Base-by-base conservation (phyloP, 345 rosid genomes). In the Eutrema japonicum region DNA sequence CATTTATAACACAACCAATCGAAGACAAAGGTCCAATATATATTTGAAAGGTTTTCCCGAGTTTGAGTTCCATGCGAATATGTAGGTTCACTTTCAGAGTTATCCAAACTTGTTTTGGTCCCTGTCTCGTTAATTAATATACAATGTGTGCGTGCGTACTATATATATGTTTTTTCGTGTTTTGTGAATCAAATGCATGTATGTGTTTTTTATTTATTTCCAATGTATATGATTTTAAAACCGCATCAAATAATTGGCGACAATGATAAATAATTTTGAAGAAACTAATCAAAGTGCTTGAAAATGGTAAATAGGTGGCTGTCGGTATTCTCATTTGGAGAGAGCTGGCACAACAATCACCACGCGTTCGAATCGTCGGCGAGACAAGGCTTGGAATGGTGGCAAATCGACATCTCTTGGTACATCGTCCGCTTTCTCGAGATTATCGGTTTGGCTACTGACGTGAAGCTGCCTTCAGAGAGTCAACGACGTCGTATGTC, bases 271-370 rank as follows among this genome's bases (percentile, higher is more conserved):
- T 26, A 37, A 11, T 2, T 51, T 50, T 0, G 29, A 40, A 71
- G 36, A 72, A 43, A 46, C n/a, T 46, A 65, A 54, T 7, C 3
- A n/a, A 64, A 73, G 50, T 47, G 33, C 47, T 29, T 57, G 10
- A 68, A 75, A 50, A 49, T 59, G 53, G 30, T 51, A 37, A 45
- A n/a, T 40, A 77, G 76, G 80, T 77, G 80, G 80, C 63, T 77
- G 26, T 70, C 76, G n/a, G 72, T 77, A 42, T 77, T 71, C 45
- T 77, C 80, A 12, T 77, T 77, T 50, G 79, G 79, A 48, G 79
- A 76, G 45, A 76, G 79, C 41, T 76, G 79, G 80, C 80, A 77
- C 72, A 77, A 77, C 68, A 77, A 77, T 71, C 80, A 77, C 56
- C 80, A 77, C 3, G 80, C 80, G 1, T 77, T 77, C 26, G 72